Conservation (phyloP, 2,329 filamentous ascomycete species). For the Elsinoe fawcettii region DNA sequence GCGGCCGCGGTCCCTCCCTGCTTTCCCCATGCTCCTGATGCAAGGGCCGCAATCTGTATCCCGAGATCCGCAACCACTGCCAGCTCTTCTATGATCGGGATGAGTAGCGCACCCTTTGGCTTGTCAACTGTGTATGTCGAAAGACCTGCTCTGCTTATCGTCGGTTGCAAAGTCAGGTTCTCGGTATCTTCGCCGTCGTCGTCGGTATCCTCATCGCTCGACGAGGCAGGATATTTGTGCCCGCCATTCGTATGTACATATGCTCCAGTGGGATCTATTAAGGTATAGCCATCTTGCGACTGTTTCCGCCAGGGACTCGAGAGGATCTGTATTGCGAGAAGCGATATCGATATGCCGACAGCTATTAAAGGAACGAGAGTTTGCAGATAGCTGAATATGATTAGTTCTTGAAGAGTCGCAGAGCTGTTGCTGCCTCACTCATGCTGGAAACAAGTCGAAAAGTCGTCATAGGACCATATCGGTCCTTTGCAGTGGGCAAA, state of each 20-base stretch:
- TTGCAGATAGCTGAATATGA: slow-evolving; percentile 59
- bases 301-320: slow-evolving; percentile 12
- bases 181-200: slow-evolving; percentile 54
- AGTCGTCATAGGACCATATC: slow-evolving; percentile 55
- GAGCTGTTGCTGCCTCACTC: slow-evolving; percentile 49
- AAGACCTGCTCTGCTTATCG: slow-evolving; percentile 42
- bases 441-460: slow-evolving; percentile 54
- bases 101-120: slow-evolving; percentile 63
- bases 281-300: slow-evolving; percentile 3
- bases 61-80: slow-evolving; percentile 64
- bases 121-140: slow-evolving; percentile 62
- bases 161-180: slow-evolving; percentile 48
- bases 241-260: slow-evolving; percentile 28
- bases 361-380: slow-evolving; percentile 69
- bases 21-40: slow-evolving; percentile 50
- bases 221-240: slow-evolving; percentile 23
- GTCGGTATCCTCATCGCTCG: slow-evolving; percentile 41
- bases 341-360: slow-evolving; percentile 61
- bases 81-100: slow-evolving; percentile 66
- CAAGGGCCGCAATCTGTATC: slow-evolving; percentile 58
- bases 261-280: slow-evolving; percentile 10
- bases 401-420: slow-evolving; percentile 19
- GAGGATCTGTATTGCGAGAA: slow-evolving; percentile 53
- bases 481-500: slow-evolving; percentile 50
- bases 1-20: slow-evolving; percentile 54